Evolutionary conservation across 176 grass and related monocot species (phyloP).

Genomic region (Hordeum marinum): DNA sequence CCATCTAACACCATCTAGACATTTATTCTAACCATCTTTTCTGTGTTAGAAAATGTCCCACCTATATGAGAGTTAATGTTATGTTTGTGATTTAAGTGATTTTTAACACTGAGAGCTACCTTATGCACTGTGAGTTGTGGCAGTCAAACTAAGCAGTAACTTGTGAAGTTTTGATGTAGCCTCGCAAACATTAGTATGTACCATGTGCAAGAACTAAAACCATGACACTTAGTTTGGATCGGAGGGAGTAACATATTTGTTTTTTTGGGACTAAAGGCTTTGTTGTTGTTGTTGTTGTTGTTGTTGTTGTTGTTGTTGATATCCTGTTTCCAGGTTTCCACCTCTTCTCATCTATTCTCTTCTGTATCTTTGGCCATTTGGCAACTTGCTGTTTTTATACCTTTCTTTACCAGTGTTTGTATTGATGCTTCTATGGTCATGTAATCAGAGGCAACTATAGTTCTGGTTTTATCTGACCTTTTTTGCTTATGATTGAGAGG

Average conservation of each 20-base stretch:
- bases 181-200: neutral
- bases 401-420: neutral
- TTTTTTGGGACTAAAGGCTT: too few species aligned
- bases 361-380: neutral
- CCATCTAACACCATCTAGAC: neutral
- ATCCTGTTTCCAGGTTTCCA: neutral
- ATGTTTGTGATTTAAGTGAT: neutral
- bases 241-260: too few species aligned
- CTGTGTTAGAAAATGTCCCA: neutral
- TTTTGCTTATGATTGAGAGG: neutral
- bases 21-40: neutral
- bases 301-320: too few species aligned
- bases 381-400: neutral
- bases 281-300: too few species aligned
- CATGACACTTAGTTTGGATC: too few species aligned
- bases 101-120: neutral
- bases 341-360: neutral
- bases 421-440: neutral
- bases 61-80: neutral
- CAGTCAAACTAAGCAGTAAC: neutral
- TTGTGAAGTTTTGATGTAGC: neutral
- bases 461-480: neutral
- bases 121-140: neutral
- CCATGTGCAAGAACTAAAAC: neutral
- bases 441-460: neutral